Base-by-base conservation (phyloP, 805 yeast genomes). In the Wilhelminamyces savonicus region DNA sequence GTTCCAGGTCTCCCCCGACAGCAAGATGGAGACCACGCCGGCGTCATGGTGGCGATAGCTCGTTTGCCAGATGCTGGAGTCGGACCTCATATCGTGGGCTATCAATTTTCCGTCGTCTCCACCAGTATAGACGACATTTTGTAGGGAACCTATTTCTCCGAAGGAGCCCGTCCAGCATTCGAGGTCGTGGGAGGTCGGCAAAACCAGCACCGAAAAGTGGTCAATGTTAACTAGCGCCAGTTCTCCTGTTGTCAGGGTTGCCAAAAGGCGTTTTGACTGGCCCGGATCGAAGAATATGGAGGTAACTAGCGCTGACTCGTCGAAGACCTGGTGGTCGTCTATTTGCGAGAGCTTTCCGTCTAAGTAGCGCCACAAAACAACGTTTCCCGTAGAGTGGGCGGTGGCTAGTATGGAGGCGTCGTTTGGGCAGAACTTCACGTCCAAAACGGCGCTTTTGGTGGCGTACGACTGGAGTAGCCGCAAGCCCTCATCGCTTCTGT, bases 91-190 rank as follows among this genome's bases (percentile, higher is more conserved):
- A 52, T 88, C 97, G 48, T 80, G 86, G 1, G 88, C 88, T 18
- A 78, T 74, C 10, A 90, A 57, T 11, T 66, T 58, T 5, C 82
- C 70, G 56, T 92, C 97, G 50, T 90, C 98, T 11, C 97, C 97
- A 4, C 97, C 98, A 3, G 87, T 75, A 42, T 79, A 82, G 0
- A 86, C 62, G 1, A 84, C 75, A 33, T 76, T 57, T 11, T 62
- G 50, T 24, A 80, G 49, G 3, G 70, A 71, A 6, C 73, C 72
- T 15, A 60, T 40, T 26, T 66, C 68, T 7, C 84, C 87, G 57
- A 78, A 83, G 2, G 74, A 74, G 5, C 85, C 83, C 4, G 82
- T 83, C 97, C 97, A 88, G 36, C 94, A 84, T 53, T 90, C 96
- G 20, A 87, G 55, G 7, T 69, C 65, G 51, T 90, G 97, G 1